Conservation (phyloP, 2,329 filamentous ascomycete genomes). For the Colletotrichum echinochloae region DNA sequence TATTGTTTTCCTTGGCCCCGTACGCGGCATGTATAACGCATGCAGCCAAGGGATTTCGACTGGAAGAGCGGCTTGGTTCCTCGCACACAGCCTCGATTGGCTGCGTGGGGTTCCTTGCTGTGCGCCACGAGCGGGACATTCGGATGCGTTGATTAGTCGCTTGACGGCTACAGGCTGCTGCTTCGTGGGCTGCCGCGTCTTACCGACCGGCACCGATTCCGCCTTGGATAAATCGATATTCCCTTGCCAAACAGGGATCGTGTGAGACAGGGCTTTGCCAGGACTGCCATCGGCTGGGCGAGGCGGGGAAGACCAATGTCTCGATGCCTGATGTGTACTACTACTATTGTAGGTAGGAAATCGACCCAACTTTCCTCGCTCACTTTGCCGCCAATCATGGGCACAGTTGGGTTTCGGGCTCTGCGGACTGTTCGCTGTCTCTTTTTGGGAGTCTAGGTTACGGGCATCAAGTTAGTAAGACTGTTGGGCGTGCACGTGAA, state of each 20-base stretch:
- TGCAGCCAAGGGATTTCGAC: too few relatives aligned
- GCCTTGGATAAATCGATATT: slow-evolving; percentile 13
- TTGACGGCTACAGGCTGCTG: slow-evolving; percentile 9
- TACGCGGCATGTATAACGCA: background rate
- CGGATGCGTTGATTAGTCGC: background rate
- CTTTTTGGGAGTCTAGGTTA: background rate
- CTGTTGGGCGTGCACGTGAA: too few relatives aligned
- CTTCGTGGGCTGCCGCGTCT: slow-evolving; percentile 18
- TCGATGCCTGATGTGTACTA: background rate
- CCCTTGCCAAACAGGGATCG: too few relatives aligned
- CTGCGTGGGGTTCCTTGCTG: background rate
- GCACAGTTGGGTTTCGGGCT: background rate
- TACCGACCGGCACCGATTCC: slow-evolving; percentile 30
- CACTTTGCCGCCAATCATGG: background rate
- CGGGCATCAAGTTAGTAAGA: background rate
- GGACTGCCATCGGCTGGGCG: too few relatives aligned
- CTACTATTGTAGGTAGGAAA: background rate
- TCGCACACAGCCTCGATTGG: background rate
- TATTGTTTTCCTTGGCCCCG: background rate
- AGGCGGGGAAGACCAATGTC: background rate
- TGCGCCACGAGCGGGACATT: background rate
- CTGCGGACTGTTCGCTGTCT: background rate
- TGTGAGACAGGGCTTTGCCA: too few relatives aligned
- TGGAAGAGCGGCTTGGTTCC: too few relatives aligned
- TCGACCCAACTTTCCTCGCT: background rate